Conservation (phyloP, 176 grass and related monocot genomes). For the Luzula sylvatica region DNA sequence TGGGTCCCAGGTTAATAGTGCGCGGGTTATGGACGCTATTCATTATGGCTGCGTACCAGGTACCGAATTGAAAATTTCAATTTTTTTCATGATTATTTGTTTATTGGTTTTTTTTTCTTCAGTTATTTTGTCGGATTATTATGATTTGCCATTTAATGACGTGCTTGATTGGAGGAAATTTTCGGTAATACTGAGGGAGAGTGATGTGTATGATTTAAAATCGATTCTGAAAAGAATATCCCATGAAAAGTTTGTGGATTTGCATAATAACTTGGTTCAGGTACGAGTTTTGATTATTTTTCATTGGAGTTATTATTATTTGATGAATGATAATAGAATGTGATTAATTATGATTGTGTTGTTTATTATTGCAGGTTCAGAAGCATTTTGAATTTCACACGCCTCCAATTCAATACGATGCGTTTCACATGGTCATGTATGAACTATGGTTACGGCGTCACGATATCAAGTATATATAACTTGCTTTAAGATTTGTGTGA, state of each 20-base stretch:
- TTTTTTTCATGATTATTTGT: background rate
- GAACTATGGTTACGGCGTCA: constrained; percentile 79
- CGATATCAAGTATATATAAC: constrained; percentile 81
- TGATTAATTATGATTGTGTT: constrained; percentile 1
- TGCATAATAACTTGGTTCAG: constrained; percentile 56
- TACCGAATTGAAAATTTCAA: constrained; percentile 28
- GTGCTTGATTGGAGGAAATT: constrained; percentile 59
- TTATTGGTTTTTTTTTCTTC: background rate
- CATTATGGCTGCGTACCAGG: constrained; percentile 96
- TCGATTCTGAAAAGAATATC: constrained; percentile 4
- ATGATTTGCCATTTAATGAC: constrained; percentile 58
- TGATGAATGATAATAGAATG: background rate
- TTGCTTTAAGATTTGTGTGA: no score
- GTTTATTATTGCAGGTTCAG: constrained; percentile 49
- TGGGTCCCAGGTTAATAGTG: constrained; percentile 98
- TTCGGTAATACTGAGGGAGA: constrained; percentile 19
- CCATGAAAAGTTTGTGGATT: constrained; percentile 27
- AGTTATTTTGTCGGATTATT: constrained; percentile 28
- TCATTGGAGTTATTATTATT: background rate
- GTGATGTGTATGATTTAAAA: constrained; percentile 30
- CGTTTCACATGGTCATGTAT: constrained; percentile 99
- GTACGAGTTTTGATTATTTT: constrained; percentile 8
- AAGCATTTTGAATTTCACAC: constrained; percentile 97
- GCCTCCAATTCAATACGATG: constrained; percentile 68
- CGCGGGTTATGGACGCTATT: constrained; percentile 85